A percentile compares a stretch with the other conserved stretches of the same genome.
Evolutionary conservation across 306 rosid genomes (phyloP).

Genomic region (Luffa acutangula): DNA sequence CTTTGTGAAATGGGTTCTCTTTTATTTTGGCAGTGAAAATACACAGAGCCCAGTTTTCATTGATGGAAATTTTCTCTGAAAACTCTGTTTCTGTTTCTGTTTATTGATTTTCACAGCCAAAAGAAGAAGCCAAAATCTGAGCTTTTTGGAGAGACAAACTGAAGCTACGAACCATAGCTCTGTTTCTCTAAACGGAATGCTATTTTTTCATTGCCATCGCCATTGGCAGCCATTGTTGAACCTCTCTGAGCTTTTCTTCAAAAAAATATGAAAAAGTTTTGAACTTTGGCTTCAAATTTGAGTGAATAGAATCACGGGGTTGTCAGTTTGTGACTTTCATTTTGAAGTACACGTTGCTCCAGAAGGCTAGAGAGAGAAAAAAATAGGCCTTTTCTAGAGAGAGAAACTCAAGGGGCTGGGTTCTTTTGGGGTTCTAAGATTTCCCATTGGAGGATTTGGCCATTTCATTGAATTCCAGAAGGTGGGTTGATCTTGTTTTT

Average conservation of each 20-base stretch:
- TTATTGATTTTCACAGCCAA: conserved; percentile 1
- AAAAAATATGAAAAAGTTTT: background rate
- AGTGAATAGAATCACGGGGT: background rate
- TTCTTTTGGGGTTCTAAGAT: background rate
- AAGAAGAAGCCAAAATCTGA: conserved; percentile 24
- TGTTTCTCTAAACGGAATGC: background rate
- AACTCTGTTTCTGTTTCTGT: background rate
- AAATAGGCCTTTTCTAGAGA: background rate
- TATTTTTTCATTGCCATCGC: background rate
- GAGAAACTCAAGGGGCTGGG: background rate
- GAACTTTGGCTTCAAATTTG: background rate
- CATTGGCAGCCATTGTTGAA: background rate
- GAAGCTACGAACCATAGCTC: conserved; percentile 22
- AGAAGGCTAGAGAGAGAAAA: conserved; percentile 13
- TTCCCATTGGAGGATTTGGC: background rate
- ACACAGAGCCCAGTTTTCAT: background rate
- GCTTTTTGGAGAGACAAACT: conserved; percentile 40
- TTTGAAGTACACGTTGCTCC: conserved; percentile 61
- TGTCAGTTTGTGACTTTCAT: conserved; percentile 35
- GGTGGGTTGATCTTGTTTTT: background rate
- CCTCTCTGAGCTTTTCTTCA: background rate
- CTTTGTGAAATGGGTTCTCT: background rate
- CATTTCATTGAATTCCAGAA: background rate
- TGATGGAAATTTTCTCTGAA: background rate
- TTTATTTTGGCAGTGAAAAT: background rate